Conservation (phyloP, 129 eudicot genomes). For the Tagetes patula region DNA sequence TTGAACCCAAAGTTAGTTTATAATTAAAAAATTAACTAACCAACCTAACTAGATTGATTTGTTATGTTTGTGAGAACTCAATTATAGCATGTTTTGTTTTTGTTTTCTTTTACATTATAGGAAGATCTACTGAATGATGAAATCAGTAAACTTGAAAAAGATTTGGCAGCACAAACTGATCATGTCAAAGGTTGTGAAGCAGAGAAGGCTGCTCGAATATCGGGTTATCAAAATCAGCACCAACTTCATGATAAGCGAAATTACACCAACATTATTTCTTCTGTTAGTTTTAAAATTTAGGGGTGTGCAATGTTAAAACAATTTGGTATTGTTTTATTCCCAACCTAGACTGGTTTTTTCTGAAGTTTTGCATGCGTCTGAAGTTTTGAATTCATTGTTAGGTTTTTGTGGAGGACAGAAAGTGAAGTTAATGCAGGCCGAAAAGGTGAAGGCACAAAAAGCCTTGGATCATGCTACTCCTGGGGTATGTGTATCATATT, state of each 20-base stretch:
- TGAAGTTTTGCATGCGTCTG: conserved; percentile 6
- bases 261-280: conserved; percentile 42
- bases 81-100: neutral
- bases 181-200: conserved; percentile 49
- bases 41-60: no score
- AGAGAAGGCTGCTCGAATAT: conserved; percentile 43
- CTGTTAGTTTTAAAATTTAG: neutral
- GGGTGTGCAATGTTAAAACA: neutral
- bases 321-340: neutral
- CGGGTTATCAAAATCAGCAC: conserved; percentile 52
- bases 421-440: conserved; percentile 71
- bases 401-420: conserved; percentile 86
- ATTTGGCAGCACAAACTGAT: conserved; percentile 61
- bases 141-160: conserved; percentile 64
- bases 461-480: conserved; percentile 96
- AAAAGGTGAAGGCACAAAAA: conserved; percentile 87
- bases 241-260: conserved; percentile 84
- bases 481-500: conserved; percentile 59
- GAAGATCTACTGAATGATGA: conserved; percentile 71
- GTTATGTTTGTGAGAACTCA: neutral
- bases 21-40: no score
- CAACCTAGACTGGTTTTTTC: neutral
- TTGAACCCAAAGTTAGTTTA: no score
- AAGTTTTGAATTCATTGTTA: conserved; percentile 12
- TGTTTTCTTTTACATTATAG: conserved; percentile 35